Evolutionary conservation across 2,329 filamentous ascomycete genomes (phyloP).

Genomic region (Zymoseptoria pseudotritici): DNA sequence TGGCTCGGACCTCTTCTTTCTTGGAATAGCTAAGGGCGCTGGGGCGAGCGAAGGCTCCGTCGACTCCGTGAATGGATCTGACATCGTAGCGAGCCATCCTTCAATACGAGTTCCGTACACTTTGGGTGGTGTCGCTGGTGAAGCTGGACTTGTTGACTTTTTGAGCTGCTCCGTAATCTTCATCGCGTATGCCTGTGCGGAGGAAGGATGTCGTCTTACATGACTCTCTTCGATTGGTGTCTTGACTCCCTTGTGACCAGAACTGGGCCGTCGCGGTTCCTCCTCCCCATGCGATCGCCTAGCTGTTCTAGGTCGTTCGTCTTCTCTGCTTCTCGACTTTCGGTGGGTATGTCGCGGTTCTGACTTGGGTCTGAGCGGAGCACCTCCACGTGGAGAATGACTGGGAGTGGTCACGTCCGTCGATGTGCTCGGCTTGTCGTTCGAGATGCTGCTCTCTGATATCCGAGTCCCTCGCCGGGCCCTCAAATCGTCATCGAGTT

Average conservation of each 20-base stretch:
- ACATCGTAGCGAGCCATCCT: slow-evolving; percentile 49
- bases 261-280: slow-evolving; percentile 2
- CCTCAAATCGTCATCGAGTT: slow-evolving; percentile 13
- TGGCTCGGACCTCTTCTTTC: slow-evolving; percentile 15
- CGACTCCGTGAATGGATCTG: slow-evolving; percentile 33
- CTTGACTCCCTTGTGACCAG: slow-evolving; percentile 8
- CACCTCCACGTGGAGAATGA: slow-evolving; percentile 12
- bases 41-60: slow-evolving; percentile 27
- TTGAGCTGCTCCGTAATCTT: slow-evolving; percentile 16
- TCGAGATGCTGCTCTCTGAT: slow-evolving; percentile 21
- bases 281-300: slow-evolving; percentile 7
- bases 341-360: slow-evolving; percentile 11
- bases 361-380: slow-evolving; percentile 6
- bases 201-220: slow-evolving; percentile 11
- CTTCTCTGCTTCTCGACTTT: slow-evolving; percentile 10
- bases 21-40: slow-evolving; percentile 22
- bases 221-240: slow-evolving; percentile 7
- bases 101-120: slow-evolving; percentile 49
- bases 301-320: slow-evolving; percentile 5
- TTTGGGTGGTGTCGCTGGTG: slow-evolving; percentile 28
- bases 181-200: slow-evolving; percentile 16
- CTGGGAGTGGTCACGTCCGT: slow-evolving; percentile 27
- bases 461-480: slow-evolving; percentile 20
- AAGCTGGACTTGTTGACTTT: slow-evolving; percentile 11
- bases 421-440: slow-evolving; percentile 21